Evolutionary conservation across 2,329 filamentous ascomycete genomes (phyloP).

Genomic region (Fusarium incarnatum): DNA sequence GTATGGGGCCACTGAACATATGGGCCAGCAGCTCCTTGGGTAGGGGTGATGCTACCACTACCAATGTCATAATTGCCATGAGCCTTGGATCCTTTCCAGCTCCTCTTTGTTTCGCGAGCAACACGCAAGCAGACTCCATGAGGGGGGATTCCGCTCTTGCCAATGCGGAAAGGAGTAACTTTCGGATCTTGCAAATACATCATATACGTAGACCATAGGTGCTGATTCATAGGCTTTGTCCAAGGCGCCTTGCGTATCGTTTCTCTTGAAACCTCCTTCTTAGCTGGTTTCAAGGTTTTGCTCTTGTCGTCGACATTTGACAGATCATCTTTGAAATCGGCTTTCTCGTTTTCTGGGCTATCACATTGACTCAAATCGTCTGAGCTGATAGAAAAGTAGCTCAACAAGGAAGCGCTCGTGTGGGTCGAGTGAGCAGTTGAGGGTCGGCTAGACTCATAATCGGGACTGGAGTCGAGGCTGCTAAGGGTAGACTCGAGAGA

Average conservation of each 20-base stretch:
- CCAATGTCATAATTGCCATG: slow-evolving; percentile 51
- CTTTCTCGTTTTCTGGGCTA: slow-evolving; percentile 59
- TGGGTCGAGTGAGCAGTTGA: slow-evolving; percentile 70
- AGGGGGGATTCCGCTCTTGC: slow-evolving; percentile 72
- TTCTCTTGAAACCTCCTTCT: slow-evolving; percentile 30
- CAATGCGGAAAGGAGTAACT: slow-evolving; percentile 73
- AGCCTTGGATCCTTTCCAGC: slow-evolving; percentile 71
- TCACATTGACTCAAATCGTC: slow-evolving; percentile 65
- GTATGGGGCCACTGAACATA: slow-evolving; percentile 74
- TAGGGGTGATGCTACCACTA: slow-evolving; percentile 68
- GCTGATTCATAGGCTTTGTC: slow-evolving; percentile 73
- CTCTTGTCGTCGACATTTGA: slow-evolving; percentile 47
- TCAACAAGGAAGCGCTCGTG: slow-evolving; percentile 68
- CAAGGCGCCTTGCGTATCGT: slow-evolving; percentile 66
- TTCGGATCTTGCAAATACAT: slow-evolving; percentile 75
- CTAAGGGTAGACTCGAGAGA: slow-evolving; percentile 68
- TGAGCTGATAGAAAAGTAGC: slow-evolving; percentile 66
- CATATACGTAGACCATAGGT: slow-evolving; percentile 74
- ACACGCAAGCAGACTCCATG: slow-evolving; percentile 73
- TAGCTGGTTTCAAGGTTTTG: slow-evolving; percentile 48
- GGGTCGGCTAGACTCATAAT: slow-evolving; percentile 69
- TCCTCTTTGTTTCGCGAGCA: slow-evolving; percentile 73
- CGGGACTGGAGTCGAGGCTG: slow-evolving; percentile 68
- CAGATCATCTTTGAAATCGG: slow-evolving; percentile 42
- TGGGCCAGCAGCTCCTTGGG: slow-evolving; percentile 56